Base-by-base conservation (phyloP, 192 early-diverging fungal species). In the Coemansia sp. region DNA sequence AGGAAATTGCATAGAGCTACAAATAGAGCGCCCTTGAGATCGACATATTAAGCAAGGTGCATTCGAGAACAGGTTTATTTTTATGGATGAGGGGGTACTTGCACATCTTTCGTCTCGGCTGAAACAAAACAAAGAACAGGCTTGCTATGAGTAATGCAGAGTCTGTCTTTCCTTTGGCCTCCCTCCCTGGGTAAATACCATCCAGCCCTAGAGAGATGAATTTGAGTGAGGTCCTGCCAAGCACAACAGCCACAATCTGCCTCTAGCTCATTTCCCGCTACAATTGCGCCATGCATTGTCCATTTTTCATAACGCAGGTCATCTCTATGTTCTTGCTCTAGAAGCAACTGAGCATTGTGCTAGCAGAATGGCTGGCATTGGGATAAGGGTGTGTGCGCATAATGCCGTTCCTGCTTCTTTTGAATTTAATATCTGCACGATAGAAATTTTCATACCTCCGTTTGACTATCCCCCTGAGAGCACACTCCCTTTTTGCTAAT, bases 1-100 rank as follows among this genome's bases (percentile, higher is more conserved):
- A n/a, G 24, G 51, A 55, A 55, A 55, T 55, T 55, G 26, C 23
- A 51, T 33, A 31, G 51, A n/a, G 26, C 51, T 31, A 55, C 51
- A 16, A 45, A n/a, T 20, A n/a, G 16, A 4, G 39, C 21, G 48
- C 51, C 51, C 48, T 13, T 33, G 51, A 28, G 51, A 55, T 55
- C 28, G 28, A 55, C 51, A 55, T 55, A 55, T 55, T 55, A 55
- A 55, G 31, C 3, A 2, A 33, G 48, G 26, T 55, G 51, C 51
- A 33, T 55, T 55, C 13, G 26, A 7, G 1, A 55, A 55, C 51
- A 14, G 51, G 51, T 55, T 55, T 28, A 31, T 28, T 16, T 51
- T 26, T 3, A 16, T 26, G 24, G 51, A 28, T 7, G 13, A 31
- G 51, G 24, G 51, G 51, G 24, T 28, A 1, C 31, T 45, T 38